Base-by-base conservation (phyloP, 2,329 filamentous ascomycete genomes). In the Aspergillus carbonarius region DNA sequence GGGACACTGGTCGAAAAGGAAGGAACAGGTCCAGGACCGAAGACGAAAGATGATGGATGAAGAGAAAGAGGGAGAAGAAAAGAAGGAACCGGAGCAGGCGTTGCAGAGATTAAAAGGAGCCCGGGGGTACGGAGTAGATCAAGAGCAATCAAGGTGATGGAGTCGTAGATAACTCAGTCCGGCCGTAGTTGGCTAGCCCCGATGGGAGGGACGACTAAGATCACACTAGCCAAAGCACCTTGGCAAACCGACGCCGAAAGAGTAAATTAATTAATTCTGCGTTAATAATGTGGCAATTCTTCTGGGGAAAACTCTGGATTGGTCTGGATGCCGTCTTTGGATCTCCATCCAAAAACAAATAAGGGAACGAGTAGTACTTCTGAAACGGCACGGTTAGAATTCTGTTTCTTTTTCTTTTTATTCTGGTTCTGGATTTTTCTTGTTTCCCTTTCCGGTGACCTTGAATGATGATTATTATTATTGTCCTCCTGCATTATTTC, bases 51-150 rank as follows among this genome's bases (percentile, higher is more conserved):
- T 58, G 49, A 46, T 50, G 56, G 49, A 46, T 50, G 56, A 23
- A 46, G 25, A 18, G 58, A 56, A 60, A 42, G 52, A 39, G 53
- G 47, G 48, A 37, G 32, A 46, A 52, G 55, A 54, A 58, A 58
- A 58, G 63, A 63, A 63, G 56, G 44, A 59, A 57, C 55, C 55
- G 57, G 48, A 63, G 57, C 60, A 48, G 47, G 60, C 58, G 55
- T 61, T 55, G 56, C 32, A 55, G 46, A 49, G 59, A 63, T 64
- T 57, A 64, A 60, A 66, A 59, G 58, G 57, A 61, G 56, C 67
- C 62, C 61, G 67, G 62, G 44, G 30, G 3, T 23, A 23, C 23
- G 23, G 23, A 49, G 66, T 60, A 59, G 64, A 66, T 66, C 66
- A 66, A 53, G 23, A 48, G 27, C 25, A 17, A 30, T 48, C 44